Percentiles rank a stretch among this genome's conserved stretches.
phyloP scores from a whole-genome alignment of 116 monocot genomes.

The Posidonia oceanica region DNA sequence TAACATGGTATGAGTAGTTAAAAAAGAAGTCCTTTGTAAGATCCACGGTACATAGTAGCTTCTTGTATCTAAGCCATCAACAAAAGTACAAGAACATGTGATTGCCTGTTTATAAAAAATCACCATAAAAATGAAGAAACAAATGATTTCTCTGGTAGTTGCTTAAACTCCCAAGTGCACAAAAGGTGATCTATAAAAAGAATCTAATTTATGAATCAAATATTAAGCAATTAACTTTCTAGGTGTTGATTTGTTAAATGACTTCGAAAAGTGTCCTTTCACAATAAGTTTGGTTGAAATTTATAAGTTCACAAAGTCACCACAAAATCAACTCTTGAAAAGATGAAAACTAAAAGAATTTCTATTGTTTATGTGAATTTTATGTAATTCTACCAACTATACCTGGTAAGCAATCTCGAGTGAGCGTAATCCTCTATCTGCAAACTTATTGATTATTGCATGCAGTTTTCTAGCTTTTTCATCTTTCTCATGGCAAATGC shows the following conservation, averaged over 20 bases:
- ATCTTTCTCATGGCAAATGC: constrained; percentile 72
- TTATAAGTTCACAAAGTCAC: too few relatives aligned
- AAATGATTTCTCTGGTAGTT: constrained; percentile 48
- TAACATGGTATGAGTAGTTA: constrained; percentile 80
- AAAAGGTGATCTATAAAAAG: constrained; percentile 28
- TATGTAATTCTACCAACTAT: not conserved
- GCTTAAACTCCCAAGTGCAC: constrained; percentile 39
- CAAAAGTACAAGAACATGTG: not conserved
- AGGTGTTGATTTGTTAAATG: too few relatives aligned
- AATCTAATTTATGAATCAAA: constrained; percentile 35
- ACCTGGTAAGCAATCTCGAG: constrained; percentile 11
- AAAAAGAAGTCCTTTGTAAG: constrained; percentile 73
- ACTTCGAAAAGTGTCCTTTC: too few relatives aligned
- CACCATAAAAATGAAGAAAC: too few relatives aligned
- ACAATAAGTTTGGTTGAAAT: too few relatives aligned
- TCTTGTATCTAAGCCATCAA: constrained; percentile 59
- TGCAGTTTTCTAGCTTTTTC: constrained; percentile 85
- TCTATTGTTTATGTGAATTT: not conserved
- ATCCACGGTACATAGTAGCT: constrained; percentile 7
- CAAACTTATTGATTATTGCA: constrained; percentile 88
- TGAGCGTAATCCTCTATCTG: constrained; percentile 86
- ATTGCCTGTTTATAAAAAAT: too few relatives aligned
- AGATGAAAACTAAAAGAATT: too few relatives aligned
- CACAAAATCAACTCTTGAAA: too few relatives aligned
- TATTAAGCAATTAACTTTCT: constrained; percentile 18